Evolutionary conservation across 2,329 filamentous ascomycete genomes (phyloP).

Genomic region (Exophiala dermatitidis): DNA sequence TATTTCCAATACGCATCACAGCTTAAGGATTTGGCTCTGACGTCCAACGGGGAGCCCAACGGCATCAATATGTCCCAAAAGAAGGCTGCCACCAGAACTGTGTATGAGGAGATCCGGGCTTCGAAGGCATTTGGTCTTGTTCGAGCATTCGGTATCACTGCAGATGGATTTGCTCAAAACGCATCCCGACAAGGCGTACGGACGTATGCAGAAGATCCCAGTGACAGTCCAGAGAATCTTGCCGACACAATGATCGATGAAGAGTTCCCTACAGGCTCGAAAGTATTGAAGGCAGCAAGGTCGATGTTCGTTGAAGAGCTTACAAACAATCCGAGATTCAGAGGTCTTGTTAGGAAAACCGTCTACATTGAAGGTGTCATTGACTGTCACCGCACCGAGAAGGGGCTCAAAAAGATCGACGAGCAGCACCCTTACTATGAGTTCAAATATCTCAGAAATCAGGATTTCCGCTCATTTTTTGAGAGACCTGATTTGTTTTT

Average conservation of each 20-base stretch:
- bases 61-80: conserved; percentile 65
- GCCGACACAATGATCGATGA: conserved; percentile 69
- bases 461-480: conserved; percentile 74
- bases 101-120: conserved; percentile 77
- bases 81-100: conserved; percentile 70
- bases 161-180: conserved; percentile 83
- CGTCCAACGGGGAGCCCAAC: conserved; percentile 52
- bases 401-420: conserved; percentile 86
- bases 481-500: conserved; percentile 82
- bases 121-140: conserved; percentile 76
- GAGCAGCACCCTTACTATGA: conserved; percentile 95
- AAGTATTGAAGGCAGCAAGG: conserved; percentile 71
- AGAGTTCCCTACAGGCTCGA: conserved; percentile 67
- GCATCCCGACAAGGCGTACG: conserved; percentile 70
- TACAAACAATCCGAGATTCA: conserved; percentile 77
- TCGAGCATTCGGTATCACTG: conserved; percentile 79
- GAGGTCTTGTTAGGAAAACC: conserved; percentile 73
- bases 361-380: conserved; percentile 80
- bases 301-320: conserved; percentile 89
- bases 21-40: conserved; percentile 68
- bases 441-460: conserved; percentile 90
- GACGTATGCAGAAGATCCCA: conserved; percentile 76
- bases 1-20: conserved; percentile 87
- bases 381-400: conserved; percentile 85
- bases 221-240: conserved; percentile 72